A percentile compares a stretch with the other conserved stretches of the same genome.
Evolutionary conservation across 768 basidiomycete genomes (phyloP).

Genomic region (Termitomyces titanicus): DNA sequence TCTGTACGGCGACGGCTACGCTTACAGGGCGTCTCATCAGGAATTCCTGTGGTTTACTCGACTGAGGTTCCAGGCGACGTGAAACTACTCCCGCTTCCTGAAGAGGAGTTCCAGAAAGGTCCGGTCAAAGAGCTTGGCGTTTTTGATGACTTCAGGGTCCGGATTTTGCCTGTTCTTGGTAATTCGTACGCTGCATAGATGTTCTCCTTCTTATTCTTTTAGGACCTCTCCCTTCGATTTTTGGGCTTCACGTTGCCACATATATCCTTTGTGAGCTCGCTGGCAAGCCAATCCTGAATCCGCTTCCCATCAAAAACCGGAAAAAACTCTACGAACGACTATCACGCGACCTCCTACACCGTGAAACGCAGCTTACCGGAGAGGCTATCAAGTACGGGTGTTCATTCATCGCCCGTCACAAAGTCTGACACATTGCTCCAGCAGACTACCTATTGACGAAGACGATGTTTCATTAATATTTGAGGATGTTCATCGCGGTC

Average conservation of each 20-base stretch:
- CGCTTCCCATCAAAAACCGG: conserved; percentile 82
- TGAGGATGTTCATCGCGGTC: conserved; percentile 81
- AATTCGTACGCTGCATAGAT: conserved; percentile 13
- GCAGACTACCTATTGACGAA: conserved; percentile 75
- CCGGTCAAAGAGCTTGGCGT: conserved; percentile 84
- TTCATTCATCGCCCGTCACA: background rate
- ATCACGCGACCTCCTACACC: conserved; percentile 67
- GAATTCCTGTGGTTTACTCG: conserved; percentile 90
- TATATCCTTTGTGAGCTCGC: conserved; percentile 87
- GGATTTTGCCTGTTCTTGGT: conserved; percentile 92
- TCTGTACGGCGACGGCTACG: conserved; percentile 80
- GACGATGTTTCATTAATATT: conserved; percentile 82
- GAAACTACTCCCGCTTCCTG: conserved; percentile 83
- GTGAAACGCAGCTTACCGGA: conserved; percentile 69
- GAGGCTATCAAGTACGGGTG: conserved; percentile 54
- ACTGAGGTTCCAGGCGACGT: conserved; percentile 91
- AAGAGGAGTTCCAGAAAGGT: conserved; percentile 91
- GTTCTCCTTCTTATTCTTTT: background rate
- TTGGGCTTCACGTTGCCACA: conserved; percentile 87
- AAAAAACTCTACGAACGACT: conserved; percentile 81
- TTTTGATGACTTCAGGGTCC: conserved; percentile 90
- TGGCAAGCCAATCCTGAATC: conserved; percentile 77
- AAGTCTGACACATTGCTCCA: conserved; percentile 22
- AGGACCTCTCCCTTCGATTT: conserved; percentile 85
- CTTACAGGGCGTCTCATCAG: conserved; percentile 52